Evolutionary conservation across 2,329 filamentous ascomycete species (phyloP), one percentile per base, ranked within the genome.

Genomic region (Phaeophleospora eucalypticola): DNA sequence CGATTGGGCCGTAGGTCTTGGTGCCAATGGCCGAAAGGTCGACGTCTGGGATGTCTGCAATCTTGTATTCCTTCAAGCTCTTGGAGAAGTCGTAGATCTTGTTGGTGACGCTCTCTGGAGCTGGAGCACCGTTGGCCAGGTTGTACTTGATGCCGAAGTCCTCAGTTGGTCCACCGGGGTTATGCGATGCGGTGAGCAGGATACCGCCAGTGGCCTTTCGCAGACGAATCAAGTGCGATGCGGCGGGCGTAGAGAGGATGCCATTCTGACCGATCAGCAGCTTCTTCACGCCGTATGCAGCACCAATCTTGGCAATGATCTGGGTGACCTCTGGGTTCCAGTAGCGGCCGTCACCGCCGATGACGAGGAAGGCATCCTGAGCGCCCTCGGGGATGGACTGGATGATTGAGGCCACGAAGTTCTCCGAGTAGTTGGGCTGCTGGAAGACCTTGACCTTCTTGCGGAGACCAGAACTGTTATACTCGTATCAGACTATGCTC

Each of bases 101-200:
- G 82, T 98, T 94, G 59, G 93, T 98, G 58, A 98, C 88, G 45
- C 87, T 85, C 72, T 98, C 93, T 49, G 93, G 93, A 46, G 93
- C 93, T 36, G 93, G 93, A 46, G 90, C 93, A 62, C 93, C 93
- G 66, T 98, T 97, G 69, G 89, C 78, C 49, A 98, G 79, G 79
- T 98, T 98, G 81, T 98, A 98, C 77, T 98, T 98, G 83, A 98
- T 98, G 61, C 93, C 93, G 63, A 98, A 98, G 73, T 98, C 93
- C 68, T 93, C 86, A 60, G 82, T 86, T 53, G 93, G 93, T 91
- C 91, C 93, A 70, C 93, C 93, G 51, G 93, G 90, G 76, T 98
- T 98, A 79, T 98, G 93, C 69, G 89, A 95, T 60, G 93, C 93
- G 53, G 93, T 98, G 71, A 98, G 76, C 51, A 98, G 79, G 64